These are phyloP conservation scores for Corynascus novoguineensis DNA, from an alignment of 495 filamentous ascomycete genomes.

Conservation along the genomic window DNA sequence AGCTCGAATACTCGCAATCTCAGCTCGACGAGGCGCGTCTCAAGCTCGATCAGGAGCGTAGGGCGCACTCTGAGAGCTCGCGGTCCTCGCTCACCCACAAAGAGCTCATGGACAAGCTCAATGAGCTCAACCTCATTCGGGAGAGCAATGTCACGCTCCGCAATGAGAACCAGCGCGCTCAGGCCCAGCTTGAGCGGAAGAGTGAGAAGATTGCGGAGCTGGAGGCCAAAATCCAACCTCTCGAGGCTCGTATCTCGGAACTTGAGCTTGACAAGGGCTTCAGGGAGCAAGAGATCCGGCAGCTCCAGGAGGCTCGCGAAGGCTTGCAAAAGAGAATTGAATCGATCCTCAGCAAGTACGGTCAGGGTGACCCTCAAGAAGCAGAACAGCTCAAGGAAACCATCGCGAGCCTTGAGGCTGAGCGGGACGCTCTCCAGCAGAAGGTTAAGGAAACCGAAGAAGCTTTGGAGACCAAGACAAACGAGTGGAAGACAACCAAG, in stretches of 20 bases:
- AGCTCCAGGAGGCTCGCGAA: slow-evolving; percentile 82
- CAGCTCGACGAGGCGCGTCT: slow-evolving; percentile 82
- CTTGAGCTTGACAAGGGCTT: slow-evolving; percentile 72
- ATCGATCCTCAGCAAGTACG: slow-evolving; percentile 91
- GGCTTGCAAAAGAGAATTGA: slow-evolving; percentile 89
- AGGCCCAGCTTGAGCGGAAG: slow-evolving; percentile 68
- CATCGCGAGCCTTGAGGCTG: slow-evolving; percentile 56
- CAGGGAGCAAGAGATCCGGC: slow-evolving; percentile 76
- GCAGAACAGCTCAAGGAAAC: slow-evolving; percentile 75
- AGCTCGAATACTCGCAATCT: slow-evolving; percentile 76
- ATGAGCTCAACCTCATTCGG: slow-evolving; percentile 88
- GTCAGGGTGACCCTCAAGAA: slow-evolving; percentile 87
- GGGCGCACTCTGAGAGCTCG: slow-evolving; percentile 64
- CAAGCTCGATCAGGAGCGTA: slow-evolving; percentile 82
- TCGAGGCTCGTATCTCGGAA: slow-evolving; percentile 70
- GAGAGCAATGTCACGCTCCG: slow-evolving; percentile 87
- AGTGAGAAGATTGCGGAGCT: slow-evolving; percentile 67
- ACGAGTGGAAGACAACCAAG: slow-evolving; percentile 36
- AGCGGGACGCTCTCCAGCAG: slow-evolving; percentile 64
- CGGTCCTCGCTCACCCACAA: slow-evolving; percentile 69
- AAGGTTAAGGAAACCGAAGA: slow-evolving; percentile 44
- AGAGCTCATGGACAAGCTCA: slow-evolving; percentile 86
- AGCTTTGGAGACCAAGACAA: slow-evolving; percentile 41
- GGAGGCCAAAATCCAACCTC: slow-evolving; percentile 68
- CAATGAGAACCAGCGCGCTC: slow-evolving; percentile 73